phyloP scores from a whole-genome alignment of 768 basidiomycete species.

The Serendipita sp. region DNA sequence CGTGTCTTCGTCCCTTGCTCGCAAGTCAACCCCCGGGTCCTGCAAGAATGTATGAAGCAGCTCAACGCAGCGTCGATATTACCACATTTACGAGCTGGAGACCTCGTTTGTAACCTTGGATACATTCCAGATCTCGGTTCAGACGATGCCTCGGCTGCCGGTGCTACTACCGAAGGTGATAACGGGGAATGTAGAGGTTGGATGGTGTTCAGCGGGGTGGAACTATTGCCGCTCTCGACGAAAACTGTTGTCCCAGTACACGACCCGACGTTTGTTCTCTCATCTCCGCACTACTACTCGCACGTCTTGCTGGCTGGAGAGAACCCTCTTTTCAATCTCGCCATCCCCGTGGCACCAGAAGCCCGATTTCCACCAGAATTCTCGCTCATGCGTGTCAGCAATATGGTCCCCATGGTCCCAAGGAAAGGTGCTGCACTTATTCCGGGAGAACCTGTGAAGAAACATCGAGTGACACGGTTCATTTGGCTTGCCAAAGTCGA shows the following conservation, averaged over 20 bases:
- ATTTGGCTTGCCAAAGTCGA: slow-evolving; percentile 47
- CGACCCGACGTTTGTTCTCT: background rate
- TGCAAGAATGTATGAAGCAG: slow-evolving; percentile 52
- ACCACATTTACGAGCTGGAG: slow-evolving; percentile 60
- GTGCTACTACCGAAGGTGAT: slow-evolving; percentile 5
- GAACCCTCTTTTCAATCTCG: slow-evolving; percentile 10
- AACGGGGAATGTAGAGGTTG: slow-evolving; percentile 29
- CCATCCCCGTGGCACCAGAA: slow-evolving; percentile 6
- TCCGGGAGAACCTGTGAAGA: background rate
- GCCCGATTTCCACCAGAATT: background rate
- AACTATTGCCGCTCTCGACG: slow-evolving; percentile 40
- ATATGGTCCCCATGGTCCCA: background rate
- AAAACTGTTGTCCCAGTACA: background rate
- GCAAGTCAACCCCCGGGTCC: slow-evolving; percentile 12
- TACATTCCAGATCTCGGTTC: slow-evolving; percentile 36
- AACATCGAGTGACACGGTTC: slow-evolving; percentile 35
- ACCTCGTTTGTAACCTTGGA: slow-evolving; percentile 67
- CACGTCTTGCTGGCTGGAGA: slow-evolving; percentile 4
- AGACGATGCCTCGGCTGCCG: slow-evolving; percentile 14
- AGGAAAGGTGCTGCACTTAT: background rate
- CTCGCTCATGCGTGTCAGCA: background rate
- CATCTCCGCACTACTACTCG: slow-evolving; percentile 4
- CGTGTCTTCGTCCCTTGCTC: slow-evolving; percentile 63
- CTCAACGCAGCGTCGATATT: slow-evolving; percentile 52
- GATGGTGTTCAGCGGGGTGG: slow-evolving; percentile 57